These are phyloP conservation scores for Rhexocercosporidium sp. DNA, from an alignment of 2,329 filamentous ascomycete genomes.

Conservation along the genomic window DNA sequence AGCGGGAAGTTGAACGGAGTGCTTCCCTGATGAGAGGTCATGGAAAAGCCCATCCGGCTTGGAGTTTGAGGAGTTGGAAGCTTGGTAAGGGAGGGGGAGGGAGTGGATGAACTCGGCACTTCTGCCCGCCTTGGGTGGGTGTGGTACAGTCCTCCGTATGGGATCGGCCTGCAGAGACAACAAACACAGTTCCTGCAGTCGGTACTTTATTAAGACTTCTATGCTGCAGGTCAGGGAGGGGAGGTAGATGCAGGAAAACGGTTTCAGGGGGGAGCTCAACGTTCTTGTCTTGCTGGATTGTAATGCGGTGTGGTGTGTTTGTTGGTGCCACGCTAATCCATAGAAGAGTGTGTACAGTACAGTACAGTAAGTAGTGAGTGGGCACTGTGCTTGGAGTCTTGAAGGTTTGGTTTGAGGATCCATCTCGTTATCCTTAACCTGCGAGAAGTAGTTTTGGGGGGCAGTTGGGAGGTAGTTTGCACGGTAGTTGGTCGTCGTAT, in stretches of 20 bases:
- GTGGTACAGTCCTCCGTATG: not conserved
- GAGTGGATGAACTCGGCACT: not conserved
- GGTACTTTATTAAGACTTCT: constrained; percentile 1
- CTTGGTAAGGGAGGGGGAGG: not conserved
- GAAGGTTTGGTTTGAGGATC: too few relatives aligned
- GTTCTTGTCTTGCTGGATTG: not conserved
- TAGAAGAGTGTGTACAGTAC: not conserved
- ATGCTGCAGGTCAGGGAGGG: too few relatives aligned
- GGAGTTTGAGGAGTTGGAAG: too few relatives aligned
- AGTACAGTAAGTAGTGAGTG: not conserved
- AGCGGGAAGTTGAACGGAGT: too few relatives aligned
- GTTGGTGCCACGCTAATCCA: constrained; percentile 7
- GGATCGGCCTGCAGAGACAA: not conserved
- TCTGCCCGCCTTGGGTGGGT: not conserved
- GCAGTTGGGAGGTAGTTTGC: too few relatives aligned
- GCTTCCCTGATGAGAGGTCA: too few relatives aligned
- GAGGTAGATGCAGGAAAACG: not conserved
- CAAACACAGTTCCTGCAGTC: constrained; percentile 6
- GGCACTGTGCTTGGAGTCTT: too few relatives aligned
- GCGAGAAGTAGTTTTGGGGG: too few relatives aligned
- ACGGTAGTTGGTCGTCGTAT: too few relatives aligned
- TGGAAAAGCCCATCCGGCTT: too few relatives aligned
- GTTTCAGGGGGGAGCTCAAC: constrained; percentile 1
- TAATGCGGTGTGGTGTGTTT: too few relatives aligned
- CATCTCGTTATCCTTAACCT: too few relatives aligned